Percentiles rank a stretch among this genome's conserved stretches.
Conservation (phyloP, 805 yeast species). For the Blastobotrys peoriensis region DNA sequence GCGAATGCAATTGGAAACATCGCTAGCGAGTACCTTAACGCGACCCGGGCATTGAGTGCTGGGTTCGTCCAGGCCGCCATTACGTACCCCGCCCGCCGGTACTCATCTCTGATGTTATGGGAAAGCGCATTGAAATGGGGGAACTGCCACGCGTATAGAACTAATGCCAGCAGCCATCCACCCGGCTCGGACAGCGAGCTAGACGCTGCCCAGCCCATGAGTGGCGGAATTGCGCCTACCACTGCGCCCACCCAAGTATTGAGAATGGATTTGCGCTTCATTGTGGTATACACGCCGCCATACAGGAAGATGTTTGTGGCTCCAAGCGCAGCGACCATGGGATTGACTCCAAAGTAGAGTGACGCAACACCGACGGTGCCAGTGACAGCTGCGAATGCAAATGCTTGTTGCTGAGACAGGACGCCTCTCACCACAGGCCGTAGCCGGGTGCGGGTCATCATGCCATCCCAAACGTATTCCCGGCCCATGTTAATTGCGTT, state of each 20-base stretch:
- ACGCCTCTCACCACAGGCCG: slow-evolving; percentile 88
- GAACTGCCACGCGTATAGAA: slow-evolving; percentile 96
- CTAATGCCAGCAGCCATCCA: slow-evolving; percentile 88
- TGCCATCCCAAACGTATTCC: slow-evolving; percentile 82
- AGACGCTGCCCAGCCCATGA: slow-evolving; percentile 99
- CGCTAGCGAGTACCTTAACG: slow-evolving; percentile 78
- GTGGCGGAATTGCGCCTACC: slow-evolving; percentile 98
- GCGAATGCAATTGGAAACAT: slow-evolving; percentile 94
- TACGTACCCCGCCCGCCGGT: slow-evolving; percentile 90
- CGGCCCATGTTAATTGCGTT: slow-evolving; percentile 97
- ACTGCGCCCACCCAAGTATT: slow-evolving; percentile 99
- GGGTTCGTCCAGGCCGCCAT: slow-evolving; percentile 97
- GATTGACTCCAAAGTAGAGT: slow-evolving; percentile 75
- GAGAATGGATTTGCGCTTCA: slow-evolving; percentile 75
- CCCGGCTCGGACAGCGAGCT: slow-evolving; percentile 66
- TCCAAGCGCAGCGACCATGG: slow-evolving; percentile 79
- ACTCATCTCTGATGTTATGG: slow-evolving; percentile 82
- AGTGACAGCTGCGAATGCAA: slow-evolving; percentile 63
- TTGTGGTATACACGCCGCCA: slow-evolving; percentile 85
- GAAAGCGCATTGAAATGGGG: slow-evolving; percentile 94
- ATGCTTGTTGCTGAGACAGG: slow-evolving; percentile 72
- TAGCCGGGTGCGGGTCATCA: slow-evolving; percentile 81
- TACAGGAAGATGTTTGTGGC: slow-evolving; percentile 72
- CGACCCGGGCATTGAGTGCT: slow-evolving; percentile 84
- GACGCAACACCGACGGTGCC: slow-evolving; percentile 68